Evolutionary conservation across 345 rosid genomes (phyloP).

Genomic region (Ailanthus altissimus): DNA sequence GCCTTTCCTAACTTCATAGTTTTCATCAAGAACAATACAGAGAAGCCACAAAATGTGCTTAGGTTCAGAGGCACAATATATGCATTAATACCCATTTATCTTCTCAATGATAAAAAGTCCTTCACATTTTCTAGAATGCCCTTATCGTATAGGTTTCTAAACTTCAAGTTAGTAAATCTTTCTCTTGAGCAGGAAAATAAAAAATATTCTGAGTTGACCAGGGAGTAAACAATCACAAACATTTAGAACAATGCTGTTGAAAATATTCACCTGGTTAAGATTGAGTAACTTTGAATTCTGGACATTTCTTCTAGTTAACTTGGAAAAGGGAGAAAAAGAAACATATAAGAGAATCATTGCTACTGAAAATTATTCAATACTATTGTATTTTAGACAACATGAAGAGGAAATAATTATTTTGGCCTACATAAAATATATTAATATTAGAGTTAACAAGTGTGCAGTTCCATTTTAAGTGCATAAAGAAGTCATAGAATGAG

Average conservation of each 20-base stretch:
- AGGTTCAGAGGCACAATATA: not conserved
- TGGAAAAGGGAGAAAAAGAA: slow-evolving; percentile 15
- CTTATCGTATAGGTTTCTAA: slow-evolving; percentile 52
- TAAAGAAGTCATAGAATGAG: slow-evolving; percentile 1
- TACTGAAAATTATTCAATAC: not conserved
- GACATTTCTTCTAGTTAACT: slow-evolving; percentile 67
- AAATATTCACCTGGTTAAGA: slow-evolving; percentile 42
- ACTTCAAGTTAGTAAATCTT: slow-evolving; percentile 25
- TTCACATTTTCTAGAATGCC: slow-evolving; percentile 48
- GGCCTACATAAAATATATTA: slow-evolving; percentile 41
- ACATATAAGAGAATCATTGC: not conserved
- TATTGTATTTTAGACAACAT: no score
- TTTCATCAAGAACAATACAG: not conserved
- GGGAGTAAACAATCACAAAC: not conserved
- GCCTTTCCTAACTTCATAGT: not conserved
- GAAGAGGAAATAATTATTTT: slow-evolving; percentile 48
- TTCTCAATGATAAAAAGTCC: slow-evolving; percentile 32
- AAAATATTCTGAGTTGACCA: not conserved
- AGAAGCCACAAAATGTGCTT: not conserved
- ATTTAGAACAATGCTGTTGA: not conserved
- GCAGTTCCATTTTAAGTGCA: not conserved
- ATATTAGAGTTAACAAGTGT: not conserved
- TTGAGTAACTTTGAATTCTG: slow-evolving; percentile 52
- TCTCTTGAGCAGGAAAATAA: slow-evolving; percentile 33
- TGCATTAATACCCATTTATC: not conserved